Base-by-base conservation (phyloP, 106 monocot species). In the Dendrobium officinale region DNA sequence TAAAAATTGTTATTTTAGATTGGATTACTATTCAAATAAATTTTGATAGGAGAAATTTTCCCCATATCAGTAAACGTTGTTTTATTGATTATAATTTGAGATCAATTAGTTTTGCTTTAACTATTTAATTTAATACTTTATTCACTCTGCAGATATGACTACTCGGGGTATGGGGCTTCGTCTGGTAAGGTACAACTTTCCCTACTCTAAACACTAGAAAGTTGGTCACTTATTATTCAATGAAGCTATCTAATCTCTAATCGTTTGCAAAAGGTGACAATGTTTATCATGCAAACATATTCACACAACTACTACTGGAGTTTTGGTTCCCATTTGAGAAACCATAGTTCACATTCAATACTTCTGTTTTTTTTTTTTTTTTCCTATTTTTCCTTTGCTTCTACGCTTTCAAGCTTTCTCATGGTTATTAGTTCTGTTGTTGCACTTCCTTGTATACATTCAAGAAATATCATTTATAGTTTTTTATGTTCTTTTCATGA, bases 151-250 rank as follows among this genome's bases (percentile, higher is more conserved):
- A 94, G 93, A 79, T 94, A 91, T 85, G 93, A 94, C 80, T 94
- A 94, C 73, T 89, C 93, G 40, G 93, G 93, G 29, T 94, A 94
- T 81, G 93, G 93, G 33, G 91, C 93, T 55, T 94, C 93, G 40
- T 87, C 82, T 51, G 93, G 93, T 75, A 89, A 94, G 92, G 92
- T 92, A 83, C 17, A 77, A 45, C 72, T 48, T 70, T 81, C 42
- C 59, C 20, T 54, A 67, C 15, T 72, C 74, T 74, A 6, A 74
- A 74, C 74, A 42, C 74, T 19, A 74, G 19, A 74, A 74, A 74
- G 13, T 10, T 31, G 15, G 27, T 26, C 13, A 5, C 3, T 64
- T 64, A n/a, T 64, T 22, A 22, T n/a, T 64, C 24, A 11, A 51
- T 51, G 51, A 9, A 51, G 11, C 51, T 51, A 11, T 2, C 51